A percentile compares a stretch with the other conserved stretches of the same genome.
Conservation (phyloP, 495 filamentous ascomycete genomes). For the Lophium mytilinum region DNA sequence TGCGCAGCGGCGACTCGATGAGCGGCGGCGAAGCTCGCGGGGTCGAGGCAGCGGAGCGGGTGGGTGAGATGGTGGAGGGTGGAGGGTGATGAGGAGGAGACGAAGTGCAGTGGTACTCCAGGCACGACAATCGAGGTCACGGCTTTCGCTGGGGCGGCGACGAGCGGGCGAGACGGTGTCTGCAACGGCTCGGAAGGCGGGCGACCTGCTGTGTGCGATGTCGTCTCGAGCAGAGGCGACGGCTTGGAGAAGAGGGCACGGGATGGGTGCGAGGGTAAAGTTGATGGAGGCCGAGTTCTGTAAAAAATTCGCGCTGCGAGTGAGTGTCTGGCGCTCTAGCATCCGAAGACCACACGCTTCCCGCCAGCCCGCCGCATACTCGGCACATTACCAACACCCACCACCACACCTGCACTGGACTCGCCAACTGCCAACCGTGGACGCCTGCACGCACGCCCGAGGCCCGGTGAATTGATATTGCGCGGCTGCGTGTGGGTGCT, state of each 20-base stretch:
- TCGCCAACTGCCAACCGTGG: too few species aligned
- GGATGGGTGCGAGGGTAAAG: background rate
- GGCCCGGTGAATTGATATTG: too few species aligned
- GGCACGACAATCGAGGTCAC: constrained; percentile 3
- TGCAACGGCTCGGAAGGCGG: background rate
- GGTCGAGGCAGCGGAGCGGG: background rate
- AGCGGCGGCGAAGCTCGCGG: background rate
- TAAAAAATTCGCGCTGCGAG: too few species aligned
- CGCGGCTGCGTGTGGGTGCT: too few species aligned
- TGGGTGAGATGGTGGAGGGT: background rate
- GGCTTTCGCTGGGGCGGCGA: background rate
- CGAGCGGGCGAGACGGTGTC: background rate
- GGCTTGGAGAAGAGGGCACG: background rate
- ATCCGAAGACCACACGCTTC: too few species aligned
- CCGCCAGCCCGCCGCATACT: too few species aligned
- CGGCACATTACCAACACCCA: too few species aligned
- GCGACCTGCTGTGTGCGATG: background rate
- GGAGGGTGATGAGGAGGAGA: background rate
- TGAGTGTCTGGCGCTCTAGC: too few species aligned
- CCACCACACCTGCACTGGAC: too few species aligned
- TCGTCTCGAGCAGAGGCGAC: background rate
- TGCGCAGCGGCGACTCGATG: background rate
- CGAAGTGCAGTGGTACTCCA: background rate
- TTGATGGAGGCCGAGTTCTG: too few species aligned
- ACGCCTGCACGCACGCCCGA: too few species aligned